A percentile compares a stretch with the other conserved stretches of the same genome.
Conservation (phyloP, 2,329 filamentous ascomycete genomes). For the Penicillium sp. region DNA sequence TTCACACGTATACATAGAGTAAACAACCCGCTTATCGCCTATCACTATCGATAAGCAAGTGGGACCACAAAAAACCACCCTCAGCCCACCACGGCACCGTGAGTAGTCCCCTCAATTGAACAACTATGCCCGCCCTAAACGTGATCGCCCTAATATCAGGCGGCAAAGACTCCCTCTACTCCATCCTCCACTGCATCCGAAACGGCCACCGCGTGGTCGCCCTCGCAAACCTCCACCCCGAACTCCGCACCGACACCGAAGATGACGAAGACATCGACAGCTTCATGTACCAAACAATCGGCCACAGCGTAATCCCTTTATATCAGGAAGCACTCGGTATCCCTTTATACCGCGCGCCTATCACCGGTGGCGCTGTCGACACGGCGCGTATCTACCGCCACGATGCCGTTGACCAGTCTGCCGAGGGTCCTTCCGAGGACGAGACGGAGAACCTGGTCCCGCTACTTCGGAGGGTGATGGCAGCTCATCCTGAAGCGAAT, state of each 20-base stretch:
- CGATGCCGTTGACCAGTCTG: constrained; percentile 17
- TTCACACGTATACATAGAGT: neutral
- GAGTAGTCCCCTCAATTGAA: constrained; percentile 25
- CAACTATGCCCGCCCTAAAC: constrained; percentile 47
- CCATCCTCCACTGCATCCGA: constrained; percentile 80
- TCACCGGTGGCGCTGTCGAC: constrained; percentile 69
- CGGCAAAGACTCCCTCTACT: constrained; percentile 96
- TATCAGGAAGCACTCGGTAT: constrained; percentile 76
- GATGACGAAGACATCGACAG: constrained; percentile 72
- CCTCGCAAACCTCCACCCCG: constrained; percentile 81
- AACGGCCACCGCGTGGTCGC: constrained; percentile 85
- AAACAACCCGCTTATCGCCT: neutral
- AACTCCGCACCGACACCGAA: constrained; percentile 1
- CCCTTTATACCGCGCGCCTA: constrained; percentile 78
- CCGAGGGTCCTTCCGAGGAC: constrained; percentile 49
- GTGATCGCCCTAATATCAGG: constrained; percentile 93
- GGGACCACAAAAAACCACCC: neutral
- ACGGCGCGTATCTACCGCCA: constrained; percentile 67
- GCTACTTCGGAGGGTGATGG: constrained; percentile 66
- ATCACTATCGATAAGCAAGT: constrained; percentile 3
- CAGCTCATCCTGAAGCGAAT: constrained; percentile 73
- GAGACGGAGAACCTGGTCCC: constrained; percentile 86
- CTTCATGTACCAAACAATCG: constrained; percentile 99
- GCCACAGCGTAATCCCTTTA: constrained; percentile 79
- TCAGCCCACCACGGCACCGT: neutral